Evolutionary conservation across 352 stramenopile species (phyloP), one percentile per base, ranked within the genome.

Genomic region (Paralagenidium karlingii): DNA sequence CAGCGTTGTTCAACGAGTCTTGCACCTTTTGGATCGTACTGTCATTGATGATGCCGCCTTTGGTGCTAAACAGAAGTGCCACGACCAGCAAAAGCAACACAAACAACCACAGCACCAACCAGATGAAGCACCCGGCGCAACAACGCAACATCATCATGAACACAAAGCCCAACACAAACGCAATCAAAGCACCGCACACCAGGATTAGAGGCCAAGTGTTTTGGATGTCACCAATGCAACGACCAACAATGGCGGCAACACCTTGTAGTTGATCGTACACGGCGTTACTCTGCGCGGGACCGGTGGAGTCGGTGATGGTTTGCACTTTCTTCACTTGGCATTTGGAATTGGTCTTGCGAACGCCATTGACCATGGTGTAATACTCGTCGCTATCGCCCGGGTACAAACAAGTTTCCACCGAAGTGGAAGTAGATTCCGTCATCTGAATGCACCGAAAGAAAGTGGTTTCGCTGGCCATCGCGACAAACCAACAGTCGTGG

Each of bases 371-470:
- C 7, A 62, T 38, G 24, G 75, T 61, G 34, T 89, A 84, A 43
- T 90, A 87, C 33, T 88, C 47, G 3, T 66, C 60, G 19, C 62
- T 43, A 24, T 86, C 70, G 6, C 40, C 71, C 13, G 73, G 78
- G 39, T 82, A 65, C 5, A 92, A 27, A 36, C 78, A 94, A 15
- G 63, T 76, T 36, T 82, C 68, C 15, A 75, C 36, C 0, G 60
- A 60, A 5, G 64, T 86, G 7, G 74, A 64, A 21, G 69, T 88
- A 20, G 59, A 53, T 19, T 81, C 43, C 0, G 64, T 68, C 36
- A 70, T 58, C 37, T 81, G 76, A n/a, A 92, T 69, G 45, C 76
- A 92, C 9, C 79, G 66, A 33, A 84, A 92, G 24, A 84, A 80
- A 3, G 86, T 69, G 28, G 60, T 56, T 9, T 84, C 47, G 29